A percentile compares a stretch with the other conserved stretches of the same genome.
phyloP scores from a whole-genome alignment of 106 monocot species.

The Apostasia shenzhenica region DNA sequence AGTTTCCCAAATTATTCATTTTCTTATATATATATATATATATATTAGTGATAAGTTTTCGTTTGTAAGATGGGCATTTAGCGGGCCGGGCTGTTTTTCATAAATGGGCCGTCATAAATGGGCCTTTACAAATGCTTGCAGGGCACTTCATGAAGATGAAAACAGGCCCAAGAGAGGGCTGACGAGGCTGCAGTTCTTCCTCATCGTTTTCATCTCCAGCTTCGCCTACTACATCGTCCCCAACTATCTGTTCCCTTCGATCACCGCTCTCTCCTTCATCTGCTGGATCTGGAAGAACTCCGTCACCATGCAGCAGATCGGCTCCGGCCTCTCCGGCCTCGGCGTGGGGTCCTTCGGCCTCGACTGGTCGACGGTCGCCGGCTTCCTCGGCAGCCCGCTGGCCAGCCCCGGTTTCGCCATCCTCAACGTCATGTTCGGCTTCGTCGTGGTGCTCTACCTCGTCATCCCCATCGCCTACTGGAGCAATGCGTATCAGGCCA shows the following conservation, averaged over 20 bases:
- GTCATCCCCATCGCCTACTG: constrained; percentile 43
- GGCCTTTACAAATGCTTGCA: not conserved
- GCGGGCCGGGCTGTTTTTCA: not conserved
- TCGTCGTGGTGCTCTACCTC: constrained; percentile 19
- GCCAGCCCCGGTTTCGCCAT: constrained; percentile 39
- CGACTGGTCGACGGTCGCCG: constrained; percentile 39
- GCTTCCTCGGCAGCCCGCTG: constrained; percentile 39
- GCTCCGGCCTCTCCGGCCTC: constrained; percentile 38
- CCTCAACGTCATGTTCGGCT: constrained; percentile 39
- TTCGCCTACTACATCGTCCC: constrained; percentile 63
- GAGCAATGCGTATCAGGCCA: constrained; percentile 39
- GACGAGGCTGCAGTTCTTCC: constrained; percentile 64
- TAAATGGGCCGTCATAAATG: not conserved
- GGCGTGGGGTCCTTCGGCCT: constrained; percentile 57
- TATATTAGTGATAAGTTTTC: not conserved
- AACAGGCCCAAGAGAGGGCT: constrained; percentile 38
- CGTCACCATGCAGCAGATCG: constrained; percentile 50
- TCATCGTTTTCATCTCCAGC: constrained; percentile 37
- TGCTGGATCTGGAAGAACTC: constrained; percentile 54
- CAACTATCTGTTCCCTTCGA: constrained; percentile 56
- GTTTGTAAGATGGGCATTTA: not conserved
- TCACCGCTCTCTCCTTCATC: constrained; percentile 39
- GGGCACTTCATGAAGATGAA: constrained; percentile 57
- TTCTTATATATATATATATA: no score
- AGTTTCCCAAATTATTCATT: no score